Percentiles rank a stretch among this genome's conserved stretches.
Conservation (phyloP, 192 early-diverging fungal species). For the Helicostylum pulchrum region DNA sequence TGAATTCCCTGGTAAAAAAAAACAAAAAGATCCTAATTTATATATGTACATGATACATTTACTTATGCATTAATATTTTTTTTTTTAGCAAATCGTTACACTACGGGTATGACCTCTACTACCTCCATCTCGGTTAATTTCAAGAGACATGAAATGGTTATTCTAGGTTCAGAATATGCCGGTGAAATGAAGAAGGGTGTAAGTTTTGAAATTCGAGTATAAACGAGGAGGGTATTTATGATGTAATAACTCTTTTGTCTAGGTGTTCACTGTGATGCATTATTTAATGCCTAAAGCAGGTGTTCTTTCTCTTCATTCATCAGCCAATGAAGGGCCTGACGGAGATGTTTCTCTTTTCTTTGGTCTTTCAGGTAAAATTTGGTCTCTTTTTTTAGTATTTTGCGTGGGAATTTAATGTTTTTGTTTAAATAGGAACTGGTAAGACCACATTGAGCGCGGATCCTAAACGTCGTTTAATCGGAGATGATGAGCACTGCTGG, state of each 20-base stretch:
- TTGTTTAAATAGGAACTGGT: constrained; percentile 63
- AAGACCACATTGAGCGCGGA: constrained; percentile 98
- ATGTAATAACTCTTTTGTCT: constrained; percentile 4
- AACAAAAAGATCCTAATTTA: too few species aligned
- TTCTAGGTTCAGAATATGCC: constrained; percentile 96
- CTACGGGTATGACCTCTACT: constrained; percentile 92
- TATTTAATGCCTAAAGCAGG: constrained; percentile 96
- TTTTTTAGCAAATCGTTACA: constrained; percentile 76
- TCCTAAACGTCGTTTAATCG: constrained; percentile 86
- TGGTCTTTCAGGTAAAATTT: constrained; percentile 81
- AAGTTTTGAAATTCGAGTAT: constrained; percentile 37
- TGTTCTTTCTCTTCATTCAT: constrained; percentile 86
- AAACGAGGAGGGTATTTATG: background rate
- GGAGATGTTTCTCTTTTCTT: constrained; percentile 98
- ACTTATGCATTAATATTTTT: too few species aligned
- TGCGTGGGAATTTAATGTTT: background rate
- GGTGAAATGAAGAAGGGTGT: constrained; percentile 99
- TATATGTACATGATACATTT: too few species aligned
- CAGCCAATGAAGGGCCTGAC: constrained; percentile 85
- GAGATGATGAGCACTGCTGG: constrained; percentile 99
- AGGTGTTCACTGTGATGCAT: constrained; percentile 96
- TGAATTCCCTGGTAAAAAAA: constrained; percentile 71
- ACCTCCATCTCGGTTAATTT: constrained; percentile 94
- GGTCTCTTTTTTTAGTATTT: background rate
- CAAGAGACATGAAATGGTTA: constrained; percentile 91